phyloP scores from a whole-genome alignment of 495 filamentous ascomycete species.

The Opeltia flavorubescens region DNA sequence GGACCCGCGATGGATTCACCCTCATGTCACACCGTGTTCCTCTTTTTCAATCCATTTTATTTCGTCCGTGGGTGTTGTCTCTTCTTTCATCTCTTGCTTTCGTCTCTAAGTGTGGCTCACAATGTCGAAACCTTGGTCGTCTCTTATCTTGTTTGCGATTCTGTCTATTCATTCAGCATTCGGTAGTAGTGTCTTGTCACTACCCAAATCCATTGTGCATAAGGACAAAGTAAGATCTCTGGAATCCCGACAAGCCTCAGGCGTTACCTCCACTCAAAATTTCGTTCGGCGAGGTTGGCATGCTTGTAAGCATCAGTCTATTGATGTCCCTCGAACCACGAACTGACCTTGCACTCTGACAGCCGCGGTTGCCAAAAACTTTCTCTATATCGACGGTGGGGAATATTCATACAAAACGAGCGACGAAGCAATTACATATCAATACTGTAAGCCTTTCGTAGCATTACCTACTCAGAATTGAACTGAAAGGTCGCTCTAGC shows the following conservation, averaged over 20 bases:
- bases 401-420: conserved; percentile 7
- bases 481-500: conserved; percentile 1
- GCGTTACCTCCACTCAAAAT: neutral
- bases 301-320: conserved; percentile 4
- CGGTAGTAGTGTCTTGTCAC: too few relatives aligned
- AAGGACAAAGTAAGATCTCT: too few relatives aligned
- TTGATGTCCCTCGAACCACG: neutral
- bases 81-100: too few relatives aligned
- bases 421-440: conserved; percentile 2
- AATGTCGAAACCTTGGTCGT: too few relatives aligned
- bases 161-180: too few relatives aligned
- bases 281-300: conserved; percentile 14
- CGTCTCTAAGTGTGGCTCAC: too few relatives aligned
- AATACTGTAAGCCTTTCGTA: neutral
- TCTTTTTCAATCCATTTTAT: too few relatives aligned
- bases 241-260: conserved; percentile 10
- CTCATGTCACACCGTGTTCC: too few relatives aligned
- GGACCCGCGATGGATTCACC: too few relatives aligned
- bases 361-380: conserved; percentile 8
- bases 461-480: neutral
- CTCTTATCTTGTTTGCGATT: too few relatives aligned
- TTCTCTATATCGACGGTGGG: conserved; percentile 13
- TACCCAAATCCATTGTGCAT: too few relatives aligned
- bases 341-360: neutral
- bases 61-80: too few relatives aligned